A percentile compares a stretch with the other conserved stretches of the same genome.
Conservation (phyloP, 352 stramenopile genomes). For the Phytophthora sp. region DNA sequence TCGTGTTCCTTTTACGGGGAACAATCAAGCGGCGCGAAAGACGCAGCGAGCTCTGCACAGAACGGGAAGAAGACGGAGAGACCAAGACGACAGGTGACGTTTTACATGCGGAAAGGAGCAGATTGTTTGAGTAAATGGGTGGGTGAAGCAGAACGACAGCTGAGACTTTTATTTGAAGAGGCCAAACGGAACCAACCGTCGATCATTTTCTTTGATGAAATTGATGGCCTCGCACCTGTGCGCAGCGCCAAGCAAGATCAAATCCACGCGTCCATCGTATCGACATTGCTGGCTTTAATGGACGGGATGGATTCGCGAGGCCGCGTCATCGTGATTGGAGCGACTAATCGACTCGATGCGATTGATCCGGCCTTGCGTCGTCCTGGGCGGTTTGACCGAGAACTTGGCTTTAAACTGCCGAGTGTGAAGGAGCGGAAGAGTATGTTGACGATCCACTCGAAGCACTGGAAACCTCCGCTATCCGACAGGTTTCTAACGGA, state of each 20-base stretch:
- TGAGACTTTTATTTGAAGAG: conserved; percentile 93
- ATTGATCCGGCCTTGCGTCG: conserved; percentile 96
- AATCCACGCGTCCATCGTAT: conserved; percentile 94
- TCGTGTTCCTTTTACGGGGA: conserved; percentile 63
- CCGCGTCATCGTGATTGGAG: conserved; percentile 97
- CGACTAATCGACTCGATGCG: conserved; percentile 96
- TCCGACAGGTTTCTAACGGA: conserved; percentile 66
- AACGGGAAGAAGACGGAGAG: conserved; percentile 27
- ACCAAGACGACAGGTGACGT: conserved; percentile 78
- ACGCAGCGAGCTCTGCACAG: background rate
- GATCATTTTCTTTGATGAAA: conserved; percentile 97
- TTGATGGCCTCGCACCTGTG: conserved; percentile 92
- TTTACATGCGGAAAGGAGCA: conserved; percentile 95
- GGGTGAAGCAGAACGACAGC: conserved; percentile 90
- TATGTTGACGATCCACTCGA: conserved; percentile 91
- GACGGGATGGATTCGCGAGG: conserved; percentile 87
- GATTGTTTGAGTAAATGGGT: conserved; percentile 94
- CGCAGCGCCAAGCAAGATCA: conserved; percentile 94
- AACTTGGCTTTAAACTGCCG: conserved; percentile 91
- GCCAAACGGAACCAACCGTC: conserved; percentile 89
- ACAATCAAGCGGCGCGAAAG: conserved; percentile 10
- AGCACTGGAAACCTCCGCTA: conserved; percentile 84
- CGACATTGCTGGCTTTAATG: conserved; percentile 93
- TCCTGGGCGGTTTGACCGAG: conserved; percentile 93
- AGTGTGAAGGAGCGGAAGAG: conserved; percentile 79